phyloP scores from a whole-genome alignment of 2,329 filamentous ascomycete species.

The Trichoderma polysporum region DNA sequence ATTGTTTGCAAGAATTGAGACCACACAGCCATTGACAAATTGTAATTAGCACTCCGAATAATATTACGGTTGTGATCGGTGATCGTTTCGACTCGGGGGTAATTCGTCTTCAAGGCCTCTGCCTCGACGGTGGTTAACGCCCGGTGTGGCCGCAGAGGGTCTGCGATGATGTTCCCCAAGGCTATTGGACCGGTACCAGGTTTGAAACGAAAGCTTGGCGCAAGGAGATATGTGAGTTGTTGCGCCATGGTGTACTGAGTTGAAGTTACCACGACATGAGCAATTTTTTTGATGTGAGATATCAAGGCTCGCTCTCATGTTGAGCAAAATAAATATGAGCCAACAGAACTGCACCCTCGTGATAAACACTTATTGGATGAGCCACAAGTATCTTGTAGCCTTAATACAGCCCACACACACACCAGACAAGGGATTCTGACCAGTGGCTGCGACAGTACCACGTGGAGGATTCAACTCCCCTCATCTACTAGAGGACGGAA shows the following conservation, averaged over 20 bases:
- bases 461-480: background rate
- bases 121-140: background rate
- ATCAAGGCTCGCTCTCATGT: background rate
- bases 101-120: background rate
- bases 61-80: background rate
- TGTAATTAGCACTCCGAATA: background rate
- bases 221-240: background rate
- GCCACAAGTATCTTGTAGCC: background rate
- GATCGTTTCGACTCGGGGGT: background rate
- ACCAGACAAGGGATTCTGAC: background rate
- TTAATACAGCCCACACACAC: background rate
- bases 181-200: background rate
- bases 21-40: background rate
- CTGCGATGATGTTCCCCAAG: background rate
- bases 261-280: background rate
- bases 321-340: background rate
- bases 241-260: background rate
- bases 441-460: background rate
- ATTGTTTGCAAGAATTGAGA: background rate
- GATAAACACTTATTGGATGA: background rate
- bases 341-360: background rate
- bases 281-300: background rate
- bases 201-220: background rate
- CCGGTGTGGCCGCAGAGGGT: background rate
- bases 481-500: background rate